Percentiles rank a stretch among this genome's conserved stretches.
These are phyloP conservation scores for Cladosporium sp. DNA, from an alignment of 2,329 filamentous ascomycete genomes.

Conservation along the genomic window DNA sequence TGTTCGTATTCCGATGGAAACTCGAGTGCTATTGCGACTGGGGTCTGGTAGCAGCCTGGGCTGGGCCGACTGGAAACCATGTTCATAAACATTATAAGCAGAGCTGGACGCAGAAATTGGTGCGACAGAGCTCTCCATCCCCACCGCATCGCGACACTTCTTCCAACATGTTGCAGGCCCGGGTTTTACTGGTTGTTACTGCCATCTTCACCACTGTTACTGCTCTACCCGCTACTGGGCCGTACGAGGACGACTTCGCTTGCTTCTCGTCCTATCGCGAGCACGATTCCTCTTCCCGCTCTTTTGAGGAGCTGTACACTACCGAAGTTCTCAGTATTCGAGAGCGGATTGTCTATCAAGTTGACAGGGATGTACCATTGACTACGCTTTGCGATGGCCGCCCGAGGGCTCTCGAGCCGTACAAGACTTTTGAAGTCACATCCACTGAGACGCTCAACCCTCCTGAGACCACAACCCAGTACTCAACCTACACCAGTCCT, in stretches of 20 bases:
- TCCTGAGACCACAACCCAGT: not conserved
- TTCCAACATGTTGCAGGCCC: not conserved
- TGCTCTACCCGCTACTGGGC: slow-evolving; percentile 11
- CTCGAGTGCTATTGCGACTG: not conserved
- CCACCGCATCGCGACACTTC: not conserved
- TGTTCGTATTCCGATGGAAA: not conserved
- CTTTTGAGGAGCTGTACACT: not conserved
- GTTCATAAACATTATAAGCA: not conserved
- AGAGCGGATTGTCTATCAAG: not conserved
- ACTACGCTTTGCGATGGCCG: slow-evolving; percentile 14
- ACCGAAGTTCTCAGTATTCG: not conserved
- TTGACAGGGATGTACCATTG: not conserved
- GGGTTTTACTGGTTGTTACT: not conserved
- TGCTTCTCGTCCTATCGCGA: slow-evolving; percentile 15
- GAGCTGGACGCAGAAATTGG: not conserved
- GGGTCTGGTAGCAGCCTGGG: not conserved
- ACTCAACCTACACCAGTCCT: not conserved
- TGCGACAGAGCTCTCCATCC: not conserved
- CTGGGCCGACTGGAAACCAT: not conserved
- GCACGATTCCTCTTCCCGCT: slow-evolving; percentile 7
- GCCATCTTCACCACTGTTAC: not conserved
- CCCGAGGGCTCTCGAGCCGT: slow-evolving; percentile 5
- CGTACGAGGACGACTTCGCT: slow-evolving; percentile 13
- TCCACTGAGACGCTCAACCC: not conserved
- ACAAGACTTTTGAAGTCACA: not conserved